Percentiles rank a stretch among this genome's conserved stretches.
Conservation (phyloP, 2,329 filamentous ascomycete genomes). For the Emericellopsis atlantica region DNA sequence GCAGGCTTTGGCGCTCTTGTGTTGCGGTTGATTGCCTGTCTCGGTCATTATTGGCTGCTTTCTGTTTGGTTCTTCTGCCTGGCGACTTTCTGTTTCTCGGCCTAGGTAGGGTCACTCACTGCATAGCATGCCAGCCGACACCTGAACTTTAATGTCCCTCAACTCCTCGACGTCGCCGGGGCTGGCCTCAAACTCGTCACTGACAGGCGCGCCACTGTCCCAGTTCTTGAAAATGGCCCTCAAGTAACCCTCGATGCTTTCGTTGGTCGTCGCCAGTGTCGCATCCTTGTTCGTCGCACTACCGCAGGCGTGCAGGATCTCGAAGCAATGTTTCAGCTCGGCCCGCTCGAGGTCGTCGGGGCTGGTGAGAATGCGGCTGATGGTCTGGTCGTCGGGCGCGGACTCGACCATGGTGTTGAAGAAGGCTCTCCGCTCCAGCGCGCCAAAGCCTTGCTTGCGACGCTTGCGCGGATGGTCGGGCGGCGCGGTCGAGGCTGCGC, state of each 20-base stretch:
- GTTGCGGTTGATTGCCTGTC: neutral
- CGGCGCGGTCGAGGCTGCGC: neutral
- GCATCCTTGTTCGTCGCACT: slow-evolving; percentile 11
- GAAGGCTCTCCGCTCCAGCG: neutral
- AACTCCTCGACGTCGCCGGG: too few species aligned
- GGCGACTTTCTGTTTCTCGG: too few species aligned
- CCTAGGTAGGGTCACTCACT: slow-evolving; percentile 9
- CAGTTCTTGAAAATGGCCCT: slow-evolving; percentile 16
- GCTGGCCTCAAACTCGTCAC: too few species aligned
- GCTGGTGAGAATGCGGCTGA: slow-evolving; percentile 7
- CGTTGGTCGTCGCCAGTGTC: slow-evolving; percentile 10
- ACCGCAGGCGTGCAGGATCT: slow-evolving; percentile 18
- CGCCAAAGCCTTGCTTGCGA: too few species aligned
- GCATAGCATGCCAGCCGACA: slow-evolving; percentile 13
- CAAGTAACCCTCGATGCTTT: slow-evolving; percentile 18
- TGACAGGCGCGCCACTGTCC: neutral
- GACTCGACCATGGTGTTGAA: slow-evolving; percentile 6
- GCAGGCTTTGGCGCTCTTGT: slow-evolving; percentile 8
- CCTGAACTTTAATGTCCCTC: slow-evolving; percentile 10
- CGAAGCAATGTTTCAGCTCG: slow-evolving; percentile 16
- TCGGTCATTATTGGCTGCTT: slow-evolving; percentile 5
- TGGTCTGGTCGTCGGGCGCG: slow-evolving; percentile 3
- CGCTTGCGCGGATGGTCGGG: too few species aligned
- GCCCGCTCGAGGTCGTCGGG: slow-evolving; percentile 13
- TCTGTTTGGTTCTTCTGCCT: neutral